phyloP scores from a whole-genome alignment of 257 asterid genomes.

The Ophiorrhiza pumila region DNA sequence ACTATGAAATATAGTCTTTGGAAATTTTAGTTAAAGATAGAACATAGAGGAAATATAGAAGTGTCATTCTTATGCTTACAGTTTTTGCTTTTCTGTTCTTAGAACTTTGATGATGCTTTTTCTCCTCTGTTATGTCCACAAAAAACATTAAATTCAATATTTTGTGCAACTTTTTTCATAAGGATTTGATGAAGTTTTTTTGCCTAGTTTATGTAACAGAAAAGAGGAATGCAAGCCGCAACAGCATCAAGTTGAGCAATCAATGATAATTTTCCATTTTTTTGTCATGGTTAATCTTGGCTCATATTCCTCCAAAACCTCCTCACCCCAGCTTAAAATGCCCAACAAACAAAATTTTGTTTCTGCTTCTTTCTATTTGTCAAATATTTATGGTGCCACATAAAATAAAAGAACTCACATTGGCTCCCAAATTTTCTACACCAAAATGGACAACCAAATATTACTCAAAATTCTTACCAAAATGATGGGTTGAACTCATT shows the following conservation, averaged over 20 bases:
- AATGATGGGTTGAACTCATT: conserved; percentile 19
- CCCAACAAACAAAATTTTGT: neutral
- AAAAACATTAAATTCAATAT: too few species aligned
- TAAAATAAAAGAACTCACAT: neutral
- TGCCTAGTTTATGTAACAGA: neutral
- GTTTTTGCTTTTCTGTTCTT: too few species aligned
- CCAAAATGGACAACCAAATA: conserved; percentile 17
- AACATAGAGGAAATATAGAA: too few species aligned
- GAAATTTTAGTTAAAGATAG: too few species aligned
- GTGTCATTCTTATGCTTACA: too few species aligned
- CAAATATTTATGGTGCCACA: neutral
- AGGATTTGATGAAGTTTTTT: too few species aligned
- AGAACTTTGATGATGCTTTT: too few species aligned
- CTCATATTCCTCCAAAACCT: neutral
- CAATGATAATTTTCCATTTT: neutral
- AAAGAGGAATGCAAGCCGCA: neutral
- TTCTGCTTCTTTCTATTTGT: neutral
- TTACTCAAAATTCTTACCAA: neutral
- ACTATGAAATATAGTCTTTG: too few species aligned
- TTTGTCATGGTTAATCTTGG: neutral
- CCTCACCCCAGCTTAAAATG: neutral
- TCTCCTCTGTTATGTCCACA: too few species aligned
- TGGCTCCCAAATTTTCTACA: neutral
- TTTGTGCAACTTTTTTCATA: too few species aligned
- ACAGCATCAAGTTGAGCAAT: neutral